These are phyloP conservation scores for Candida nemodendra DNA, from an alignment of 805 yeast genomes.

Conservation along the genomic window DNA sequence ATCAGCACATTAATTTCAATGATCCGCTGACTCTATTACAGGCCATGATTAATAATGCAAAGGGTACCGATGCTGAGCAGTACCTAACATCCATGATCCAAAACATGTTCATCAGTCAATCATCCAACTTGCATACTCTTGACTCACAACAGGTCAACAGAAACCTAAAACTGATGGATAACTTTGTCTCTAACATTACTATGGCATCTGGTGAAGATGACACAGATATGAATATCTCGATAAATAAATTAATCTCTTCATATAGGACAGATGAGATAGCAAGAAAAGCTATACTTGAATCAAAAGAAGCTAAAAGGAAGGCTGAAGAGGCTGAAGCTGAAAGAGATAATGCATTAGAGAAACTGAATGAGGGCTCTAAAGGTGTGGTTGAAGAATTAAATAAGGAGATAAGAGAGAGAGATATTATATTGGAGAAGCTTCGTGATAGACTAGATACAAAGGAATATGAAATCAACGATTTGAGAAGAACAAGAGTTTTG, in stretches of 20 bases:
- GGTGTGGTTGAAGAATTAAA: constrained; percentile 62
- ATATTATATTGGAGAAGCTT: constrained; percentile 53
- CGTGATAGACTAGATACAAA: constrained; percentile 62
- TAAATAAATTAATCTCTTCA: constrained; percentile 67
- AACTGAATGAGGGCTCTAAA: constrained; percentile 62
- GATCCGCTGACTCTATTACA: constrained; percentile 70
- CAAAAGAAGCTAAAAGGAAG: constrained; percentile 38
- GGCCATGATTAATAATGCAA: constrained; percentile 56
- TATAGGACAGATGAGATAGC: constrained; percentile 87
- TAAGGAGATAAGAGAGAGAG: constrained; percentile 63
- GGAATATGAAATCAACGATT: constrained; percentile 58
- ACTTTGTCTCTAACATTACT: constrained; percentile 52
- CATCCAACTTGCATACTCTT: constrained; percentile 46
- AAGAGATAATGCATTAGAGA: constrained; percentile 29
- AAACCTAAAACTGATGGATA: constrained; percentile 55
- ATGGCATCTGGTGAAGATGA: constrained; percentile 55
- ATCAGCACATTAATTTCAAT: constrained; percentile 55
- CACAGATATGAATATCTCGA: constrained; percentile 71
- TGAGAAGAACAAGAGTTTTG: constrained; percentile 54
- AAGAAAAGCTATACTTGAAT: constrained; percentile 56
- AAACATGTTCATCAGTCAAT: constrained; percentile 53
- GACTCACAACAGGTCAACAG: constrained; percentile 43
- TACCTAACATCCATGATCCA: constrained; percentile 63
- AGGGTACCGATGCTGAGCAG: constrained; percentile 58
- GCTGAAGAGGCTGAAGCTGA: constrained; percentile 46